Evolutionary conservation across 176 grass and related monocot genomes (phyloP), one percentile per base, ranked within the genome.

Genomic region (Hordeum marinum): DNA sequence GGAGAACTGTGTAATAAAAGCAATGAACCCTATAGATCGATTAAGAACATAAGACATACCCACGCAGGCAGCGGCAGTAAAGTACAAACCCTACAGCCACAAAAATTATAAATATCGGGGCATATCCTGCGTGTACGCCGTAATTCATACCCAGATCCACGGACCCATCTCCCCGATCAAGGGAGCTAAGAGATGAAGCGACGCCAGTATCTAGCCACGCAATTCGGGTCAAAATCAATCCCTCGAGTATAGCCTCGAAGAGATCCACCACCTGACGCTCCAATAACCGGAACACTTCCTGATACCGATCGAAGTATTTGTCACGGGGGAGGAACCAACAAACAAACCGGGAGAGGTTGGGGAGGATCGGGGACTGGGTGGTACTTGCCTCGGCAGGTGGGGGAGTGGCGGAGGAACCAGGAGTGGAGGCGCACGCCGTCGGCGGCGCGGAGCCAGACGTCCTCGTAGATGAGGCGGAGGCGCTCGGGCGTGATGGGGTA

Each of bases 341-440:
- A 11, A 41, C 43, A 74, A 75, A 29, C 59, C 46, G 59, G 50
- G 20, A 65, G 70, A 64, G 68, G 77, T 27, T 23, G 41, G 29
- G 55, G 52, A 12, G 55, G 24, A n/a, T 20, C 35, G 41, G 64
- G 2, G 32, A 89, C 11, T 20, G n/a, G 2, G 9, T 27, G 37
- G 78, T 63, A 79, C 77, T 58, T 55, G 88, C 96, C 96, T 78
- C 83, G 86, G 86, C 85, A 87, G 39, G 84, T 57, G 7, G 96
- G 88, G 5, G 90, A 92, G 52, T 91, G 84, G 84, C 91, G 94
- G 90, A 99, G 75, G 86, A 99, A 99, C 96, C 96, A 99, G 60
- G 96, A 89, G 91, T 99, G 96, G 74, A 99, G 93, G 60, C 84
- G 92, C 60, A 99, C 96, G 68, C 96, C 96, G 46, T 99, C 96